phyloP scores from a whole-genome alignment of 116 monocot genomes.

The Trichopus zeylanicus region DNA sequence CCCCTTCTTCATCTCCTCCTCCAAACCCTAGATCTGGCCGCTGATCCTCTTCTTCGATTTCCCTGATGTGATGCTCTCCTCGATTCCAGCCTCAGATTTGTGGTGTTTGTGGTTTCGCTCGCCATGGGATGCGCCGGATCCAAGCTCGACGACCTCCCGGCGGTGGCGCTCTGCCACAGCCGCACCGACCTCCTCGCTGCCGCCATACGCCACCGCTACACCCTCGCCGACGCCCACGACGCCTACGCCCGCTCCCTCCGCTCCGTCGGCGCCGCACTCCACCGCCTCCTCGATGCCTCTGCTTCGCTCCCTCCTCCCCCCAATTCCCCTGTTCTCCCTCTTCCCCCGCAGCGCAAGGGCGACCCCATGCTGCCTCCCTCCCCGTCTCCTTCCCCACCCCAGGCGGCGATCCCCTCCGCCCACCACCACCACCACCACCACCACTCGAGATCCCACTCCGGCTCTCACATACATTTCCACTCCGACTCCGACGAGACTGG shows the following conservation, averaged over 20 bases:
- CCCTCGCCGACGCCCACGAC: conserved; percentile 36
- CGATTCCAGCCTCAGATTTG: not conserved
- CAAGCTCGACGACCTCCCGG: conserved; percentile 37
- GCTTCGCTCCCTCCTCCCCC: conserved; percentile 1
- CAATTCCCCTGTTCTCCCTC: conserved; percentile 24
- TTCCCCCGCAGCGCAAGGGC: conserved; percentile 29
- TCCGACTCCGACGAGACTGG: too few relatives aligned
- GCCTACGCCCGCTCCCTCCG: conserved; percentile 35
- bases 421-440: too few relatives aligned
- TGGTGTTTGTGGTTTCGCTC: too few relatives aligned
- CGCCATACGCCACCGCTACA: conserved; percentile 30
- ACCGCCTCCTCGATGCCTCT: conserved; percentile 28
- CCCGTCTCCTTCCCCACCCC: too few relatives aligned
- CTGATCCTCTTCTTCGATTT: too few relatives aligned
- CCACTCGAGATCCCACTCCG: conserved; percentile 8
- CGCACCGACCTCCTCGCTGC: conserved; percentile 20
- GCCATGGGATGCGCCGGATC: conserved; percentile 40
- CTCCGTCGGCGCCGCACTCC: conserved; percentile 23
- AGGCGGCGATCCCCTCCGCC: too few relatives aligned
- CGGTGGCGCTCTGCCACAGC: conserved; percentile 29
- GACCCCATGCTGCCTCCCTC: conserved; percentile 10
- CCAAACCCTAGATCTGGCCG: too few relatives aligned
- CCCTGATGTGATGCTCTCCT: too few relatives aligned
- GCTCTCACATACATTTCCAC: conserved; percentile 19
- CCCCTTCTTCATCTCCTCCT: too few relatives aligned